Evolutionary conservation across 495 filamentous ascomycete species (phyloP).

Genomic region (Penicillium nucicola): DNA sequence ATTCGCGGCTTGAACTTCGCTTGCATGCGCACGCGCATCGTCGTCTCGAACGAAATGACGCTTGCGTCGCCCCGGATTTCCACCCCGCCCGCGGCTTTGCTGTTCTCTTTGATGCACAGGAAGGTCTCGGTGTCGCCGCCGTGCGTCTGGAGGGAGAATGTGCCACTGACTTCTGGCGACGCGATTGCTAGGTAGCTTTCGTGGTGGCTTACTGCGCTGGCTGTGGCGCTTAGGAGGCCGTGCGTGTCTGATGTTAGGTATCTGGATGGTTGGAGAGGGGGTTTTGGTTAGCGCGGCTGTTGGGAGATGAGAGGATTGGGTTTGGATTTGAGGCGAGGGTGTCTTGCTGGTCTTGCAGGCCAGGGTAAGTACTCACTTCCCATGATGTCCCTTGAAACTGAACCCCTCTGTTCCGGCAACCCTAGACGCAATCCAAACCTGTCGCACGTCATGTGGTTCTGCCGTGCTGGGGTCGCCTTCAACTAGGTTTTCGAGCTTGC

Average conservation of each 20-base stretch:
- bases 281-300: too few relatives aligned
- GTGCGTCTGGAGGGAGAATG: constrained; percentile 66
- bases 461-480: constrained; percentile 74
- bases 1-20: constrained; percentile 85
- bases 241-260: constrained; percentile 82
- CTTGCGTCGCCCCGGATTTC: constrained; percentile 76
- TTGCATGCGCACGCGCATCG: constrained; percentile 86
- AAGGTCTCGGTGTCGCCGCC: constrained; percentile 48
- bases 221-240: constrained; percentile 71
- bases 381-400: constrained; percentile 85
- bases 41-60: constrained; percentile 68
- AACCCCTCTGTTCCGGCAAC: constrained; percentile 77
- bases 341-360: too few relatives aligned
- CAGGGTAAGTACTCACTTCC: constrained; percentile 53
- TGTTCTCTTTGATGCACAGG: constrained; percentile 44
- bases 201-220: constrained; percentile 75
- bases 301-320: neutral
- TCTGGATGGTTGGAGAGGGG: constrained; percentile 25
- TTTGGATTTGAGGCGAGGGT: neutral
- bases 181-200: constrained; percentile 77
- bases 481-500: constrained; percentile 75
- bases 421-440: constrained; percentile 89
- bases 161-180: constrained; percentile 58
- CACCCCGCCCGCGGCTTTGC: constrained; percentile 44
- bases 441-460: constrained; percentile 90